phyloP scores from a whole-genome alignment of 2,329 filamentous ascomycete genomes.

The Dactylella cylindrospora region DNA sequence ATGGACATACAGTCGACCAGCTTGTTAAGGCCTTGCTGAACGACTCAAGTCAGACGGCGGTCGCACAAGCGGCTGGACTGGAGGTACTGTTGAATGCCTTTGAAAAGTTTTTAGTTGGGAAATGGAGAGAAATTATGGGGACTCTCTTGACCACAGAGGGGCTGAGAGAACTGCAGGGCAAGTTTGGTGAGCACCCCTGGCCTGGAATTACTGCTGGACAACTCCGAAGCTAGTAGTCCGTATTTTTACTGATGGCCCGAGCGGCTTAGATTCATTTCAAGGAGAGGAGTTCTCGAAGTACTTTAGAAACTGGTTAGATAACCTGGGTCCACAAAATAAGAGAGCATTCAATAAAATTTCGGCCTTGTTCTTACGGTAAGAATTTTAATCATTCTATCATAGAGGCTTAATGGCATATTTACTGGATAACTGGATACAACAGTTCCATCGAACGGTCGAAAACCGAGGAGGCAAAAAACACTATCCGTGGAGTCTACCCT shows the following conservation, averaged over 20 bases:
- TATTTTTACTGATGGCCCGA: slow-evolving; percentile 48
- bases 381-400: too few relatives aligned
- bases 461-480: slow-evolving; percentile 27
- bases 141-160: slow-evolving; percentile 73
- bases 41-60: slow-evolving; percentile 42
- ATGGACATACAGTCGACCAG: slow-evolving; percentile 45
- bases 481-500: slow-evolving; percentile 26
- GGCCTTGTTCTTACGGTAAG: slow-evolving; percentile 63
- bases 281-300: slow-evolving; percentile 59
- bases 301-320: slow-evolving; percentile 59
- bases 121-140: slow-evolving; percentile 86
- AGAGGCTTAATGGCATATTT: not conserved
- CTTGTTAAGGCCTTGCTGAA: slow-evolving; percentile 45
- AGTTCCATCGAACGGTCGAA: slow-evolving; percentile 29
- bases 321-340: slow-evolving; percentile 54
- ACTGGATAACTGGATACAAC: not conserved
- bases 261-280: slow-evolving; percentile 24
- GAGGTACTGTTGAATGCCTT: slow-evolving; percentile 89
- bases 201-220: not conserved
- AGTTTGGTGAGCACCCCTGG: slow-evolving; percentile 58
- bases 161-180: slow-evolving; percentile 71
- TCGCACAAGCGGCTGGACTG: slow-evolving; percentile 51
- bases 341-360: slow-evolving; percentile 81
- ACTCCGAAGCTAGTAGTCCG: slow-evolving; percentile 52
- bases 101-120: slow-evolving; percentile 85